Base-by-base conservation (phyloP, 2,329 filamentous ascomycete species). In the Epichloe coenophiala region DNA sequence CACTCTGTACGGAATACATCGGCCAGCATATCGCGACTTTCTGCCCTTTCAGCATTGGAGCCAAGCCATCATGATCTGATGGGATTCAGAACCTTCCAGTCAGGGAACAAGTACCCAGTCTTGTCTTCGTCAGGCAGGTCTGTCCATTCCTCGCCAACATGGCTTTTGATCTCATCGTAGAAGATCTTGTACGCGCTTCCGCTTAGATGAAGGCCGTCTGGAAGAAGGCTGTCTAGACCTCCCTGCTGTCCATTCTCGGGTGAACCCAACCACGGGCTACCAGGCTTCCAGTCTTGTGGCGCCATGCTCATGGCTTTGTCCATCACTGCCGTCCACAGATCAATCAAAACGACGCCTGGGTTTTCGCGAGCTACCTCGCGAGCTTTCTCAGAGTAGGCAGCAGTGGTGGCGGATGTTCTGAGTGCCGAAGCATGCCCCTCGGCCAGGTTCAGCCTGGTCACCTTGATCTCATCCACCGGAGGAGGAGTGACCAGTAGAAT, bases 281-380 rank as follows among this genome's bases (percentile, higher is more conserved):
- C 70, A 44, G 65, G 67, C 43, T 78, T 69, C 49, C 81, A 74
- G 60, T 81, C 84, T 46, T 74, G 68, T 57, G 63, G 78, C 62
- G 66, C 78, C 67, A 67, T 78, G 63, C 63, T 75, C 63, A 66
- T 78, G 70, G 65, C 90, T 75, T 78, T 73, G 50, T 78, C 72
- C 81, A 95, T 87, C 59, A 96, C 76, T 0, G 80, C 80, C 54
- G 78, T 76, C 80, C 87, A 94, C 2, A 97, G 74, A 65, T 97
- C 88, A 21, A 95, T 70, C 1, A 91, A 76, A 0, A 80, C 73
- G 3, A 91, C 71, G 2, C 76, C 84, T 0, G 86, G 71, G 48
- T 83, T 73, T 53, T 81, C 75, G 12, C 80, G 78, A 7, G 85
- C 87, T 76, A 96, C 65, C 63, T 73, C 65, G 70, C 86, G 60